These are phyloP conservation scores for Pythium rhizo-oryzae DNA, from an alignment of 352 stramenopile genomes.

Conservation along the genomic window DNA sequence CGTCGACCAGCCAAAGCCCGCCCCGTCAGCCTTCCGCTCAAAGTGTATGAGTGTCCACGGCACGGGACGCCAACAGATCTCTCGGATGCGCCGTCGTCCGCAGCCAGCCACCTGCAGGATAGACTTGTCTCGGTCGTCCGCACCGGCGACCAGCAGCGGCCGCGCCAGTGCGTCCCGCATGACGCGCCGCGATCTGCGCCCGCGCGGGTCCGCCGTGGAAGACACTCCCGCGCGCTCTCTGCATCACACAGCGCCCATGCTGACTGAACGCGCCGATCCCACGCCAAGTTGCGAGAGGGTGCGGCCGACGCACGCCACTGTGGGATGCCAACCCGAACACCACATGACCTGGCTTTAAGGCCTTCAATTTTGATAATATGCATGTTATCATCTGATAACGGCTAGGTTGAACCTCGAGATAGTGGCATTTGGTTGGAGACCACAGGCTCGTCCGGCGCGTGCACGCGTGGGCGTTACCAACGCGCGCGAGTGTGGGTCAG, in stretches of 20 bases:
- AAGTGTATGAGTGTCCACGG: too few species aligned
- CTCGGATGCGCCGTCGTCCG: too few species aligned
- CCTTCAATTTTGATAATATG: too few species aligned
- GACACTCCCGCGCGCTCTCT: slow-evolving; percentile 1
- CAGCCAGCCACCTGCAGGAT: not conserved
- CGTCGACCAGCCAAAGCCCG: too few species aligned
- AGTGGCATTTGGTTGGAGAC: not conserved
- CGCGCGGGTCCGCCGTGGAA: not conserved
- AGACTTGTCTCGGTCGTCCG: too few species aligned
- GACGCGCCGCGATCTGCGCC: not conserved
- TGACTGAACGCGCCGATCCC: slow-evolving; percentile 15
- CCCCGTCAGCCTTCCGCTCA: too few species aligned
- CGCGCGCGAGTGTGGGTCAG: slow-evolving; percentile 7
- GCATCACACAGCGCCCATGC: slow-evolving; percentile 1
- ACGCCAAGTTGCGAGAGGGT: slow-evolving; percentile 16
- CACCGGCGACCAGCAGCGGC: too few species aligned
- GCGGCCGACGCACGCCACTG: slow-evolving; percentile 9
- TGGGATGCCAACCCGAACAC: slow-evolving; percentile 3
- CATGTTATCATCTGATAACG: too few species aligned
- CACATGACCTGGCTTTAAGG: slow-evolving; percentile 7
- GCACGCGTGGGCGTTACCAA: slow-evolving; percentile 7
- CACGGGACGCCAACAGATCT: too few species aligned
- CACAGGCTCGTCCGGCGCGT: slow-evolving; percentile 2
- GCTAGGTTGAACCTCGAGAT: not conserved
- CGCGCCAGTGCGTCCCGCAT: not conserved